Evolutionary conservation across 139 green algal genomes (phyloP), one percentile per base, ranked within the genome.

Genomic region (Tetraselmis chui): DNA sequence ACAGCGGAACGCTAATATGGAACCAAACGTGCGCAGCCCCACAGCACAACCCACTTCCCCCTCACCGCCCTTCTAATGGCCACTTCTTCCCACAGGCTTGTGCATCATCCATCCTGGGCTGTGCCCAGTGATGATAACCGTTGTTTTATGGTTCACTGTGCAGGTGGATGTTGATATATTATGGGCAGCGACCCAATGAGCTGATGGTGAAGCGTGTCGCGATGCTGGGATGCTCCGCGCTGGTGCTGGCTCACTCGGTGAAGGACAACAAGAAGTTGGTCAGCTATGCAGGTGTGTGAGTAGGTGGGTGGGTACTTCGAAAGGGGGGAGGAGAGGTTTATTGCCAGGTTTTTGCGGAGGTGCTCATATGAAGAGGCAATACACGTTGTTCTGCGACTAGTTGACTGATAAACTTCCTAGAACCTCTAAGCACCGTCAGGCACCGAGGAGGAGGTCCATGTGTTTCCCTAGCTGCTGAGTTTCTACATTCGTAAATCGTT

Each of bases 181-280:
- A 87, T 59, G 79, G 83, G 59, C 59, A 76, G 29, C 45, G 82
- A n/a, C 89, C 89, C 28, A 89, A 86, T 24, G 89, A 92, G 83
- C 76, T 91, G 59, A 67, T 86, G 76, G 83, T 89, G 2, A 92
- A 92, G 89, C 77, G 83, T 1, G 77, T 92, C 23, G 85, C 89
- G 1, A 90, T 92, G 80, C 76, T 90, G 82, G 87, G 87, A 28
- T 87, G 84, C 75, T 76, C 82, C 1, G 83, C 67, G 24, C 86
- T 91, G 80, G 83, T 91, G 76, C 75, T 91, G 59, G 85, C 82
- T 1, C 84, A 89, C 81, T 76, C 82, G 2, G 59, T 82, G 27
- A 84, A 81, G 78, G 77, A 88, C 75, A 29, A 5, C 29, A 74
- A 76, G 30, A 79, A 31, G 76, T 67, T 31, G 29, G 76, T 45